Evolutionary conservation across 306 rosid species (phyloP).

Genomic region (Vicia faba): DNA sequence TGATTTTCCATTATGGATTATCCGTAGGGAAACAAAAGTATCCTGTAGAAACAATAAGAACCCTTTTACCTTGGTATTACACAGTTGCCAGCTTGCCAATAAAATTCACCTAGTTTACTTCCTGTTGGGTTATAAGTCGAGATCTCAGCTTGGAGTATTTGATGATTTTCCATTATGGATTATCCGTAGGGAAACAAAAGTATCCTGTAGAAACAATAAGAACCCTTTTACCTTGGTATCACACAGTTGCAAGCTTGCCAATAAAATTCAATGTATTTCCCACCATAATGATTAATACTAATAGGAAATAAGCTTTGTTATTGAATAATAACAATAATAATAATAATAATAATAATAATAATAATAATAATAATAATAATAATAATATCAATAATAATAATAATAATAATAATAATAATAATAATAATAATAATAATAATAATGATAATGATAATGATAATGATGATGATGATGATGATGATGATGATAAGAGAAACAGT

Average conservation of each 20-base stretch:
- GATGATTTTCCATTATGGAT: conserved; percentile 18
- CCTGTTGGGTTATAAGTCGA: conserved; percentile 13
- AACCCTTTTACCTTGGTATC: conserved; percentile 30
- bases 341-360: no score
- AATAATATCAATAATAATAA: not conserved
- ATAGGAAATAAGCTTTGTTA: no score
- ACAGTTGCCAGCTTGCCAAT: not conserved
- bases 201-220: conserved; percentile 11
- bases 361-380: not conserved
- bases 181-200: conserved; percentile 14
- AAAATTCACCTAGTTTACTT: conserved; percentile 17
- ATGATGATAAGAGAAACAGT: not conserved
- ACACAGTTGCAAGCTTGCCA: not conserved
- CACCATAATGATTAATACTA: conserved; percentile 1
- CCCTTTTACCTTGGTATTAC: conserved; percentile 30
- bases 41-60: conserved; percentile 14
- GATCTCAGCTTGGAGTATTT: conserved; percentile 7
- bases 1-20: conserved; percentile 21
- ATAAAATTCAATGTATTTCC: conserved; percentile 14
- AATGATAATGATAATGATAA: not conserved
- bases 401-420: not conserved
- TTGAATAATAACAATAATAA: no score
- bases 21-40: conserved; percentile 7
- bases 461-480: no score
- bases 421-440: no score